Evolutionary conservation across 2,329 filamentous ascomycete genomes (phyloP).

Genomic region (Neopestalotiopsis clavispora): DNA sequence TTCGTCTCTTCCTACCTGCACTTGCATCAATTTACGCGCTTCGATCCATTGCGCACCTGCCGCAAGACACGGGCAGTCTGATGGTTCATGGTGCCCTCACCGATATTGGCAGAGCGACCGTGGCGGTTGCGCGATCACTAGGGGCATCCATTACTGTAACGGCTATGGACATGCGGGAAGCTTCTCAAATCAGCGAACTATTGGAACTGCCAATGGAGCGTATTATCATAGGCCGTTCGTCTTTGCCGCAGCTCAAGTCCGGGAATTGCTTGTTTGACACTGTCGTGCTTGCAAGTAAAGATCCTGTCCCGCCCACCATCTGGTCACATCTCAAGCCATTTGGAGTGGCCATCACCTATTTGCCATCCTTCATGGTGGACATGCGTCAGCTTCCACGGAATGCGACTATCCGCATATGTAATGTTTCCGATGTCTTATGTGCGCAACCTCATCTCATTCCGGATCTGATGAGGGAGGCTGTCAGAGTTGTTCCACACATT

Average conservation of each 20-base stretch:
- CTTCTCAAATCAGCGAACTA: slow-evolving; percentile 2
- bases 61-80: not conserved
- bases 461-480: too few species aligned
- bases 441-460: too few species aligned
- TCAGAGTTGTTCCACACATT: too few species aligned
- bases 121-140: slow-evolving; percentile 19
- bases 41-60: slow-evolving; percentile 1
- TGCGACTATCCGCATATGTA: slow-evolving; percentile 12
- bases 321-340: slow-evolving; percentile 18
- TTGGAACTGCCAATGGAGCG: slow-evolving; percentile 11
- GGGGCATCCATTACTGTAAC: slow-evolving; percentile 16
- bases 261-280: slow-evolving; percentile 14
- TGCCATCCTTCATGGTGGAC: not conserved
- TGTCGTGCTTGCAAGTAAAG: slow-evolving; percentile 20
- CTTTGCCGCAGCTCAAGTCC: not conserved
- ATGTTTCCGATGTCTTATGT: too few species aligned
- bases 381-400: slow-evolving; percentile 13
- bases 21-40: slow-evolving; percentile 14
- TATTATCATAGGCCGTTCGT: not conserved
- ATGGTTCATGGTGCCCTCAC: slow-evolving; percentile 22
- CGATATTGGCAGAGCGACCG: slow-evolving; percentile 14
- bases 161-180: slow-evolving; percentile 16
- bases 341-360: slow-evolving; percentile 12
- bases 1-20: not conserved
- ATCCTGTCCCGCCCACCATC: slow-evolving; percentile 1